Evolutionary conservation across 495 filamentous ascomycete genomes (phyloP).

Genomic region (Usnea hakonensis): DNA sequence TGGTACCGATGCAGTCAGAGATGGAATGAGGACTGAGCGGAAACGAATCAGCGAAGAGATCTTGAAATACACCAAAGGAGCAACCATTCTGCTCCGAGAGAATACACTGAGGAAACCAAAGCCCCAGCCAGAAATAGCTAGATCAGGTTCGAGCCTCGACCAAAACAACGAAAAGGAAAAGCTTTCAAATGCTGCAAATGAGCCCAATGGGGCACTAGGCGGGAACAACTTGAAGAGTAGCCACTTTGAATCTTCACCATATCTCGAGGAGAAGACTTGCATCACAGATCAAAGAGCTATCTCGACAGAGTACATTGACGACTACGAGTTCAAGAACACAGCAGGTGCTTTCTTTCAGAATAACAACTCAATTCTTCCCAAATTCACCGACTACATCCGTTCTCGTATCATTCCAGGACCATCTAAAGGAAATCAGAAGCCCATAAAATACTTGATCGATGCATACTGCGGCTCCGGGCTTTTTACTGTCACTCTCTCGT

Average conservation of each 20-base stretch:
- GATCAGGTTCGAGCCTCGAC: not conserved
- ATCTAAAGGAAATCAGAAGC: slow-evolving; percentile 24
- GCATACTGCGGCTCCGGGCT: slow-evolving; percentile 96
- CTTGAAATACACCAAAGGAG: slow-evolving; percentile 65
- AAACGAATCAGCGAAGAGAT: slow-evolving; percentile 62
- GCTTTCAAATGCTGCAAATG: not conserved
- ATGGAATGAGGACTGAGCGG: slow-evolving; percentile 67
- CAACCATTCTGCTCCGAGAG: slow-evolving; percentile 84
- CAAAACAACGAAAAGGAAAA: not conserved
- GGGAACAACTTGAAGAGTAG: slow-evolving; percentile 17
- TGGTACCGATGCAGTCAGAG: slow-evolving; percentile 73
- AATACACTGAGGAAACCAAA: slow-evolving; percentile 58
- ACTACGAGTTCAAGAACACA: slow-evolving; percentile 79
- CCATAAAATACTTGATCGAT: slow-evolving; percentile 82
- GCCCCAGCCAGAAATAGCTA: not conserved
- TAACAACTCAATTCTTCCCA: slow-evolving; percentile 95
- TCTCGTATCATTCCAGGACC: slow-evolving; percentile 54
- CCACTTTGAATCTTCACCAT: slow-evolving; percentile 31
- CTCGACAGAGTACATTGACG: slow-evolving; percentile 76
- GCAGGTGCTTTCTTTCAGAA: slow-evolving; percentile 98
- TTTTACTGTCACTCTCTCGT: slow-evolving; percentile 88
- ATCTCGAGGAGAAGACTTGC: slow-evolving; percentile 73
- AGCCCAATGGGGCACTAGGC: not conserved
- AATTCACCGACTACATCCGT: slow-evolving; percentile 86
- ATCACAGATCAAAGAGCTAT: slow-evolving; percentile 76